These are phyloP conservation scores for Strobilomyces dryophilus DNA, from an alignment of 768 basidiomycete genomes.

Conservation along the genomic window DNA sequence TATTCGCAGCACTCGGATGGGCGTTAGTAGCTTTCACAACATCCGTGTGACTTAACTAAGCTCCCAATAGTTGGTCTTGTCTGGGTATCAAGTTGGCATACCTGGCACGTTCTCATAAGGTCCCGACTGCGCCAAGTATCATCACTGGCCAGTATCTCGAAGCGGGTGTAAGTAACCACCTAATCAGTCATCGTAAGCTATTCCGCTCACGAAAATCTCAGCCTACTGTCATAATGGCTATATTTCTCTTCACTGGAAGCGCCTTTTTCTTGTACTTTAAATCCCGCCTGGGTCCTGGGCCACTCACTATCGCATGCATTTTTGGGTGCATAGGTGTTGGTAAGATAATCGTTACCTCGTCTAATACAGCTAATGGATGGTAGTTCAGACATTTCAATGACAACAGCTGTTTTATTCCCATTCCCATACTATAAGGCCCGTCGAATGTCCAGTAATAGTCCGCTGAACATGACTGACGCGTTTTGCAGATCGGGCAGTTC, in stretches of 20 bases:
- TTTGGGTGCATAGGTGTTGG: conserved; percentile 61
- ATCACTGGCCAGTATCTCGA: conserved; percentile 57
- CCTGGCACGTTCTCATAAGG: conserved; percentile 45
- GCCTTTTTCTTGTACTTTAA: conserved; percentile 55
- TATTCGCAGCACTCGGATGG: conserved; percentile 50
- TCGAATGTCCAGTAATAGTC: neutral
- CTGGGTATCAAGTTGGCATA: conserved; percentile 61
- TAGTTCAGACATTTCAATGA: conserved; percentile 51
- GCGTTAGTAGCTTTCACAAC: conserved; percentile 42
- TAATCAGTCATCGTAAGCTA: neutral
- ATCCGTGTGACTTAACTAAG: neutral
- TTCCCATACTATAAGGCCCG: conserved; percentile 56
- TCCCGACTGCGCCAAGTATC: conserved; percentile 38
- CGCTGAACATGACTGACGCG: neutral
- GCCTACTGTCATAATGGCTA: conserved; percentile 55
- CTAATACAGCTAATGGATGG: neutral
- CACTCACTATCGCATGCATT: conserved; percentile 51
- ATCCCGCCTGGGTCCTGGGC: conserved; percentile 58
- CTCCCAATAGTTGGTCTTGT: conserved; percentile 52
- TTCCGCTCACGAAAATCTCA: conserved; percentile 18
- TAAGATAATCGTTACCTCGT: conserved; percentile 21
- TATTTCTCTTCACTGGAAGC: conserved; percentile 63
- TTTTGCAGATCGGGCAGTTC: conserved; percentile 41
- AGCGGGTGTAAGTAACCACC: conserved; percentile 29
- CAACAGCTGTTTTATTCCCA: conserved; percentile 57